Base-by-base conservation (phyloP, 768 basidiomycete species). In the Hericium rajendrae region DNA sequence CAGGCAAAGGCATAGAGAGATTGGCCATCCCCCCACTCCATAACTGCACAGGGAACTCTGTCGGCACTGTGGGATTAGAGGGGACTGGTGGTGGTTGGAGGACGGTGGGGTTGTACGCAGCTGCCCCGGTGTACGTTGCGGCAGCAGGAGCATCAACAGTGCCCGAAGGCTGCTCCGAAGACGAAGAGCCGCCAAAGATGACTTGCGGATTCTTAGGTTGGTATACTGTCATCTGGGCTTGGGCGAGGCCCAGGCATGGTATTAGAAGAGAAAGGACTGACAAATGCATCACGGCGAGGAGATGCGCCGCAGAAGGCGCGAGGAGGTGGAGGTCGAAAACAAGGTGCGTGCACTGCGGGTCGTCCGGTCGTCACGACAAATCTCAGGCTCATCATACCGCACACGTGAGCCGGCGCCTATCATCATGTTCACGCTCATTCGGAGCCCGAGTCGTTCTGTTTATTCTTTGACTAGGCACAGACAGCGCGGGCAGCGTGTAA, bases 101-200 rank as follows among this genome's bases (percentile, higher is more conserved):
- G 3, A 72, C 58, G 0, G 78, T 78, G 48, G 75, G 70, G 65
- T 86, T 78, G 66, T 83, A 83, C 0, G 79, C 78, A 3, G 80
- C 76, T 4, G 71, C 64, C 2, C 73, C 71, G 0, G 75, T 82
- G 59, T 78, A 81, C 9, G 64, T 68, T 4, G 76, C 71, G 24
- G 73, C 68, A 8, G 73, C 74, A n/a, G 71, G 67, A 3, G 62
- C 66, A 6, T 22, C 15, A 28, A 32, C 16, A 22, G 49, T 50
- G 3, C 38, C 16, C 28, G 57, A 48, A 9, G 55, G 20, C 12
- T n/a, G 51, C 6, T 46, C 43, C 10, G 43, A 46, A 6, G 49
- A 51, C 10, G 49, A 51, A 15, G 49, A 51, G 24, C 60, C 56
- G 4, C 61, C 59, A n/a, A 62, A 62, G 12, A 62, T 60, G 40